A percentile compares a stretch with the other conserved stretches of the same genome.
phyloP scores from a whole-genome alignment of 225 moss, liverwort and hornwort genomes.

The Physcomitrium patens region DNA sequence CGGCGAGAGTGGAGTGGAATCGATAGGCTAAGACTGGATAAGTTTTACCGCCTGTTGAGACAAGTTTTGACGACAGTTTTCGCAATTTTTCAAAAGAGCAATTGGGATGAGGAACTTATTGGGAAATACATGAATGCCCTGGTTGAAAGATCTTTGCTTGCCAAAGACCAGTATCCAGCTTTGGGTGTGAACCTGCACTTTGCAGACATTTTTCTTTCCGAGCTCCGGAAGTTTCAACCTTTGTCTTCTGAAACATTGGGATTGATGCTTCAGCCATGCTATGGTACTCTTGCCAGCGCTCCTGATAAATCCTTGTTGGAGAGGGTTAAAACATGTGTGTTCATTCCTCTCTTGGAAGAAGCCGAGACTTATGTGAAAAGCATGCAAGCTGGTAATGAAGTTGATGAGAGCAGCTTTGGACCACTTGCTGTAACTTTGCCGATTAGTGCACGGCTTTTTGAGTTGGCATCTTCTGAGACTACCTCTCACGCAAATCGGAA shows the following conservation, averaged over 20 bases:
- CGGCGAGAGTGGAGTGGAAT: conserved; percentile 95
- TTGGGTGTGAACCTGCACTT: conserved; percentile 90
- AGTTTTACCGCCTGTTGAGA: conserved; percentile 85
- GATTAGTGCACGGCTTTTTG: conserved; percentile 75
- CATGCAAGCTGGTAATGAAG: conserved; percentile 39
- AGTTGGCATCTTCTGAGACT: conserved; percentile 68
- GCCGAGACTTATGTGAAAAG: conserved; percentile 47
- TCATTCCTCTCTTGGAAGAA: conserved; percentile 74
- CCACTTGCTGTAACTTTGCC: conserved; percentile 56
- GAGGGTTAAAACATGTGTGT: conserved; percentile 76
- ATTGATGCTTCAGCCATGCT: conserved; percentile 81
- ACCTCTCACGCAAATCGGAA: conserved; percentile 83
- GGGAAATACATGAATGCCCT: conserved; percentile 78
- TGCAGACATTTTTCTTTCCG: conserved; percentile 74
- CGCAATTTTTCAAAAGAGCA: conserved; percentile 66
- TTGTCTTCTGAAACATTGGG: conserved; percentile 62
- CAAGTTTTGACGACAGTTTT: conserved; percentile 77
- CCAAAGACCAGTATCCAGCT: conserved; percentile 74
- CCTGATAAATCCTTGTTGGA: conserved; percentile 73
- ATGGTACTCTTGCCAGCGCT: conserved; percentile 53
- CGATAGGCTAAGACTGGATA: conserved; percentile 89
- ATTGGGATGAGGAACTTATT: conserved; percentile 72
- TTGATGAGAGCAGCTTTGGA: conserved; percentile 59
- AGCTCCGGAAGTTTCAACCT: conserved; percentile 81
- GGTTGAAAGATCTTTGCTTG: conserved; percentile 77